Percentiles rank a stretch among this genome's conserved stretches.
phyloP scores from a whole-genome alignment of 805 yeast genomes.

The Ogataea wickerhamii region DNA sequence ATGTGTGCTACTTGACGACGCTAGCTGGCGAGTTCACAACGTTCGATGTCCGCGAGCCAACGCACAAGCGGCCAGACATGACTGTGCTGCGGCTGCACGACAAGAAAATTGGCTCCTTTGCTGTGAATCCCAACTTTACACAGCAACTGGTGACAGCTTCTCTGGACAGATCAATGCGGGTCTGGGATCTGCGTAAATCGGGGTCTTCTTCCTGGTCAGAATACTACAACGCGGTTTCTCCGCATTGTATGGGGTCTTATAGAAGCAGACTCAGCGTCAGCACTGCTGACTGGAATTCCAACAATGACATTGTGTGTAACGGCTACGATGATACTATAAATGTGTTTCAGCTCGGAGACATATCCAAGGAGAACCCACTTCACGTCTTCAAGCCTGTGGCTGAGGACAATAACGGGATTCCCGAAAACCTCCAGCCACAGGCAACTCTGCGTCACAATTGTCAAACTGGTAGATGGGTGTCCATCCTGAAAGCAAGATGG shows the following conservation, averaged over 20 bases:
- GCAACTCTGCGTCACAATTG: slow-evolving; percentile 80
- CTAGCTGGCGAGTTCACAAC: slow-evolving; percentile 73
- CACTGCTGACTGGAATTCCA: slow-evolving; percentile 75
- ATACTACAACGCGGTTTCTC: slow-evolving; percentile 43
- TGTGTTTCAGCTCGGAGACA: slow-evolving; percentile 54
- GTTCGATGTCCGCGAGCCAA: slow-evolving; percentile 56
- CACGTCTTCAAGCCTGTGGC: slow-evolving; percentile 15
- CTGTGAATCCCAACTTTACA: slow-evolving; percentile 64
- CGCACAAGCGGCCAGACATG: slow-evolving; percentile 20
- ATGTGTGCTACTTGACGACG: slow-evolving; percentile 69
- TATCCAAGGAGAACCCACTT: slow-evolving; percentile 19
- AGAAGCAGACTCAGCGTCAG: slow-evolving; percentile 77
- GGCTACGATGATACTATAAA: slow-evolving; percentile 88
- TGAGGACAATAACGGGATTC: slow-evolving; percentile 24
- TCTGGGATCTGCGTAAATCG: slow-evolving; percentile 80
- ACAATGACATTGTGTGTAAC: slow-evolving; percentile 75
- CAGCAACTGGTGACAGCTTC: slow-evolving; percentile 83
- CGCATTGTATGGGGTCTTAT: slow-evolving; percentile 57
- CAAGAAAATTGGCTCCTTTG: slow-evolving; percentile 89
- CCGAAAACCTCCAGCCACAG: slow-evolving; percentile 52
- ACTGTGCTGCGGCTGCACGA: slow-evolving; percentile 65
- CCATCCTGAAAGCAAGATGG: slow-evolving; percentile 86
- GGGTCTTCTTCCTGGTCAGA: slow-evolving; percentile 54
- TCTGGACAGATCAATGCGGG: slow-evolving; percentile 73
- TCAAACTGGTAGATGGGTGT: slow-evolving; percentile 96